Percentiles rank a stretch among this genome's conserved stretches.
phyloP scores from a whole-genome alignment of 495 filamentous ascomycete genomes.

The Penicillium longicatenatum region DNA sequence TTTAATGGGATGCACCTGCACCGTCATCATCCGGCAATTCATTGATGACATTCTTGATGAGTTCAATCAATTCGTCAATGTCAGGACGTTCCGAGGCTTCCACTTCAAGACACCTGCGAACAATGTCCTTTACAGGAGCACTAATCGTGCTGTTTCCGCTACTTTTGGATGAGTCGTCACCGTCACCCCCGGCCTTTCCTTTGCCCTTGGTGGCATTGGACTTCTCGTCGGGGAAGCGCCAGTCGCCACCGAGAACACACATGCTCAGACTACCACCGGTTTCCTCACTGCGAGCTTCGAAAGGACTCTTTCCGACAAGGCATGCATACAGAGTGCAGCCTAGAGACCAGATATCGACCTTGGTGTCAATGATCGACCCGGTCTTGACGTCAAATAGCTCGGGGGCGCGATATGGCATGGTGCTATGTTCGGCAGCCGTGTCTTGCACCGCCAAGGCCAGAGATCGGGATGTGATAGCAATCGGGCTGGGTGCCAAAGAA shows the following conservation, averaged over 20 bases:
- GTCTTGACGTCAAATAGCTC: conserved; percentile 99
- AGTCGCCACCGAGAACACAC: conserved; percentile 88
- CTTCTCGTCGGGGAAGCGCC: conserved; percentile 88
- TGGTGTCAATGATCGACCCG: conserved; percentile 88
- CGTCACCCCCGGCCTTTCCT: conserved; percentile 40
- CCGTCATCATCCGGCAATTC: conserved; percentile 69
- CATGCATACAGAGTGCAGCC: conserved; percentile 97
- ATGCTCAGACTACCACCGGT: conserved; percentile 91
- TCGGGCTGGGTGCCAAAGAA: conserved; percentile 83
- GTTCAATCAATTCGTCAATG: conserved; percentile 81
- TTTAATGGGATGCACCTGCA: conserved; percentile 30
- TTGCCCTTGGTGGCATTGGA: conserved; percentile 58
- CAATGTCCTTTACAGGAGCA: conserved; percentile 78
- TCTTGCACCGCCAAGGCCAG: conserved; percentile 91
- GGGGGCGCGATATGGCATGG: conserved; percentile 97
- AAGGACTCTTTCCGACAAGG: conserved; percentile 91
- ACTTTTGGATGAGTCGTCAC: conserved; percentile 26
- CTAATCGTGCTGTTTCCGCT: conserved; percentile 55
- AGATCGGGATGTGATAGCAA: conserved; percentile 89
- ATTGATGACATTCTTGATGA: conserved; percentile 75
- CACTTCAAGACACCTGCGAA: conserved; percentile 86
- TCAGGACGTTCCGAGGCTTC: conserved; percentile 90
- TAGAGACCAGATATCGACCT: conserved; percentile 97
- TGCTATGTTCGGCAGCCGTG: conserved; percentile 90
- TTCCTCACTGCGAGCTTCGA: conserved; percentile 93